Conservation (phyloP, 106 monocot species). For the Allium sativum region DNA sequence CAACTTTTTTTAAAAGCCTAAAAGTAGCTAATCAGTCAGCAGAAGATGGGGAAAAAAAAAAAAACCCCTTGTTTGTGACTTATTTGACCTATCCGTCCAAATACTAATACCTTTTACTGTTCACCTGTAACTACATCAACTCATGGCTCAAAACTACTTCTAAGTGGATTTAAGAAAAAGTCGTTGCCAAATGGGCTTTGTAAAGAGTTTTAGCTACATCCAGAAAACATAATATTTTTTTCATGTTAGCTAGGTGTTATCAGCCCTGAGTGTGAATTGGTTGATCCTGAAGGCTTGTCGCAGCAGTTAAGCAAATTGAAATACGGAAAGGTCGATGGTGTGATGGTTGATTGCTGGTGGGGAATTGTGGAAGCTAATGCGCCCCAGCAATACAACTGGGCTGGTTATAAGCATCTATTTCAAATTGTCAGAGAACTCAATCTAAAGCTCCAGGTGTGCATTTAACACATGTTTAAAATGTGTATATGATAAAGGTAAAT, state of each 20-base stretch:
- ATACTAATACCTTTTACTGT: too few relatives aligned
- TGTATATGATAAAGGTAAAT: too few relatives aligned
- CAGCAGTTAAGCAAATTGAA: conserved; percentile 57
- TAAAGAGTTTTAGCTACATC: too few relatives aligned
- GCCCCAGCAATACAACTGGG: conserved; percentile 78
- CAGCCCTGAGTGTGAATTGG: conserved; percentile 72
- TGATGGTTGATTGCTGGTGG: conserved; percentile 98
- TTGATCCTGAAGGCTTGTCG: conserved; percentile 53
- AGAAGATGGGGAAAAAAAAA: too few relatives aligned
- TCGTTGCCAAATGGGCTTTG: too few relatives aligned
- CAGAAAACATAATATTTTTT: not conserved
- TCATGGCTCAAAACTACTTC: too few relatives aligned
- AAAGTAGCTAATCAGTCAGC: too few relatives aligned
- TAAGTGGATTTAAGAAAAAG: too few relatives aligned
- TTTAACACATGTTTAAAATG: not conserved
- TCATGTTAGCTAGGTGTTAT: conserved; percentile 55
- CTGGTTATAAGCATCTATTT: conserved; percentile 72
- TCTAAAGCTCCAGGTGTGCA: conserved; percentile 84
- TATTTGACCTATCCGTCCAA: too few relatives aligned
- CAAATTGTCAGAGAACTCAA: conserved; percentile 65
- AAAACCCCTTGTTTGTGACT: too few relatives aligned
- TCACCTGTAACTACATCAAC: too few relatives aligned
- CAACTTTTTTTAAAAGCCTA: too few relatives aligned
- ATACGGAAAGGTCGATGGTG: conserved; percentile 70
- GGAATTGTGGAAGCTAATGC: conserved; percentile 78